Evolutionary conservation across 352 stramenopile genomes (phyloP).

Genomic region (Pythium oligandrum): DNA sequence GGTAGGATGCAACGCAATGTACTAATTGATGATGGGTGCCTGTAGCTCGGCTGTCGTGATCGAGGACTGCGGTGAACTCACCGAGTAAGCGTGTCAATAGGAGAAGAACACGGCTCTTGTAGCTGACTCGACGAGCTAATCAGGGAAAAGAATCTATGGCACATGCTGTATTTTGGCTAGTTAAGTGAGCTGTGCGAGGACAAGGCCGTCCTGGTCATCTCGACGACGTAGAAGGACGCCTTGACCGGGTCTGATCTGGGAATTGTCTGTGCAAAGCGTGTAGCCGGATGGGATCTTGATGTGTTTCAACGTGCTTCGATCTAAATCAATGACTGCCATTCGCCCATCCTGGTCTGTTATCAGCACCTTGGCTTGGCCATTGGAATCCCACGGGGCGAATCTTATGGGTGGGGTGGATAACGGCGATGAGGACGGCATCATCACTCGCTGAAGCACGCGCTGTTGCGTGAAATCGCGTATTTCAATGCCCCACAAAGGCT

Average conservation of each 20-base stretch:
- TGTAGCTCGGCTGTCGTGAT: constrained; percentile 84
- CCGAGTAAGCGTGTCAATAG: constrained; percentile 21
- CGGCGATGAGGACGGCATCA: not conserved
- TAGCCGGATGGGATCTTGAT: too few relatives aligned
- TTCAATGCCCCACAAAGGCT: not conserved
- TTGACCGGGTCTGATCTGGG: too few relatives aligned
- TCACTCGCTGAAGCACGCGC: not conserved
- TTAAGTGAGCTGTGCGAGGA: too few relatives aligned
- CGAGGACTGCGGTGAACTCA: constrained; percentile 95
- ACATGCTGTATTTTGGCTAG: too few relatives aligned
- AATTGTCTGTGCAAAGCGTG: too few relatives aligned
- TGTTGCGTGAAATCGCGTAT: not conserved
- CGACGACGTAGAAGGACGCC: too few relatives aligned
- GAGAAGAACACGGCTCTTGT: not conserved
- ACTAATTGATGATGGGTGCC: not conserved
- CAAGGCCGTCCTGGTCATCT: too few relatives aligned
- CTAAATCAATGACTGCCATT: too few relatives aligned
- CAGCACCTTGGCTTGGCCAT: not conserved
- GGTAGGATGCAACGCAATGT: not conserved
- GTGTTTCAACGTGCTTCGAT: too few relatives aligned
- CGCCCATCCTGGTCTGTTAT: too few relatives aligned
- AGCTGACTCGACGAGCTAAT: not conserved
- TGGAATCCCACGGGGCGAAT: not conserved
- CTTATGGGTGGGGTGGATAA: not conserved
- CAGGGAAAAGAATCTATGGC: not conserved